Base-by-base conservation (phyloP, 2,329 filamentous ascomycete species). In the Botrytis porri region DNA sequence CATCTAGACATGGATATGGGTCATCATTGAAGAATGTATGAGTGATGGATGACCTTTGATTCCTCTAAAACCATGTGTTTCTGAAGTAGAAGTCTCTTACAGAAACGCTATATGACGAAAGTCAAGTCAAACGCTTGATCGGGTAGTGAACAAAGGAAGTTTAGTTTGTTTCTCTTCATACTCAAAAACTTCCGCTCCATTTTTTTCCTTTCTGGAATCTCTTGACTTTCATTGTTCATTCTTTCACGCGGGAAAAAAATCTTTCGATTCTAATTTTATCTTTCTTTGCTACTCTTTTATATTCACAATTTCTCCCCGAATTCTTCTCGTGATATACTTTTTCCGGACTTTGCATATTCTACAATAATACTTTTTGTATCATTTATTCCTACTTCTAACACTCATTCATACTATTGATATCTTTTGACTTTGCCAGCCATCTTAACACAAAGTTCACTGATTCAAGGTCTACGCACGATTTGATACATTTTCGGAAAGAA, bases 141-240 rank as follows among this genome's bases (percentile, higher is more conserved):
- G 64, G 74, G 75, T 75, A 77, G 35, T 20, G 35, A 69, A 69
- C 22, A 77, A 77, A 74, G 74, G 65, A 61, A 54, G 65, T 59
- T 20, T 62, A 45, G 37, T n/a, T 29, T 29, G n/a, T 70, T 39
- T 69, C 35, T 57, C 48, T 57, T 57, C 54, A 61, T 61, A 69
- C 43, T 32, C 37, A 69, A 61, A 67, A 61, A 43, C 22, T n/a
- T 69, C 8, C 29, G 10, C 79, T 75, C 77, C 77, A 73, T 77
- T 77, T 57, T 77, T 77, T 29, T 79, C 78, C 77, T 77, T 29
- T 79, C 78, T 76, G 71, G 73, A 74, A 75, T 77, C 75, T 73
- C 25, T 73, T 77, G n/a, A 29, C 22, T 62, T 70, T 70, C 39
- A 62, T 70, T 45, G 67, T 70, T 70, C 32, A 39, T 29, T 62